Base-by-base conservation (phyloP, 208 protist genomes). In the Blechomonas ayalai region DNA sequence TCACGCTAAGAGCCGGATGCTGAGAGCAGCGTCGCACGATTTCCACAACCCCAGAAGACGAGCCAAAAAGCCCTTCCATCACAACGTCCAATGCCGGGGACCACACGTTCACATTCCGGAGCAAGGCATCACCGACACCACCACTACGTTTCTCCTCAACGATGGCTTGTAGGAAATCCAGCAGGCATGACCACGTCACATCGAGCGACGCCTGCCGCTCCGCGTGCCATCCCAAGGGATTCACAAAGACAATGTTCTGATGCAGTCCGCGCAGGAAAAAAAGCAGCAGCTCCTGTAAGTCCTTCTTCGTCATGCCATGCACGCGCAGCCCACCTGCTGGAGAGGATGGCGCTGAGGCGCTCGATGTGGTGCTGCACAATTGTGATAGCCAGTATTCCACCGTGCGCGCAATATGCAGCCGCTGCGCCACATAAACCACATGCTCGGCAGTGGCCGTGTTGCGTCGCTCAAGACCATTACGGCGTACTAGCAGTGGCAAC, bases 221-320 rank as follows among this genome's bases (percentile, higher is more conserved):
- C 2, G 16, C 48, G 42, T 66, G 53, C 59, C 63, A 73, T 19
- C 59, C 54, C 10, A 60, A 12, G 4, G 70, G 64, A 15, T 60
- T 60, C 10, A 62, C 39, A 39, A 63, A 63, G 0, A n/a, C 37
- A 4, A 63, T 19, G 5, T 55, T 34, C 4, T 40, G 37, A 1
- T 35, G 23, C 35, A 66, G 39, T 1, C 55, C 49, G 2, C 54
- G 59, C 1, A 78, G 44, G 20, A 61, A 59, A 36, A 78, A 78
- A n/a, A 57, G 40, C 2, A 78, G 33, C 25, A 66, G 45, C 31
- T 33, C 15, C 27, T 67, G 34, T 35, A 53, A 16, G 38, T 69
- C 61, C 5, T 20, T 23, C 13, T 52, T 52, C 1, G 33, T 23
- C 5, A 52, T 41, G 15, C 25, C 18, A 7, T 4, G 23, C 10